Evolutionary conservation across 768 basidiomycete genomes (phyloP), one percentile per base, ranked within the genome.

Genomic region (Xerocomellus intermedius): DNA sequence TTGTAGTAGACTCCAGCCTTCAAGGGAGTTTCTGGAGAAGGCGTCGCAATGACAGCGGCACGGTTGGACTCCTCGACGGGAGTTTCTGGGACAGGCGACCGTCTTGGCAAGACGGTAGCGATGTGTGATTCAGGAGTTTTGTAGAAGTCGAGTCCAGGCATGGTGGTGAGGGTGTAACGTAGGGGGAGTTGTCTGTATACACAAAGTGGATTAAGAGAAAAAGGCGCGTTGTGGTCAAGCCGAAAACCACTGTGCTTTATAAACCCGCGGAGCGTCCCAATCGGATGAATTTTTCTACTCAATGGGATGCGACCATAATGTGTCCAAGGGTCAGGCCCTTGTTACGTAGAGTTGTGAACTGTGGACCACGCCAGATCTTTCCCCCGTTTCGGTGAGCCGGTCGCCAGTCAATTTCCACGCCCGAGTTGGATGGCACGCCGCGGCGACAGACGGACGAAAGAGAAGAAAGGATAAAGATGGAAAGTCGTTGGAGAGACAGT

Each of bases 1-100:
- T 89, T 90, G 67, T 83, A 81, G 69, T 88, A 89, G 3, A 70
- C 71, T 12, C 52, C 66, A 5, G 57, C 8, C 21, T 42, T 70
- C 51, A 60, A 53, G 2, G 59, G 47, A 2, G 7, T 3, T 13
- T 48, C 51, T 1, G 67, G 59, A 12, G 59, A 50, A 37, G 62
- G 57, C 14, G 59, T 45, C 8, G 16, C 30, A 28, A 14, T 4
- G 14, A 47, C 21, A 2, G n/a, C 3, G 21, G 50, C 1, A 13
- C 21, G 0, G 8, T 33, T 55, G 26, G 50, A 26, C 24, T 46
- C 56, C 28, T 56, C 37, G 16, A 52, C 3, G 10, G 61, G 64
- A 0, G 49, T 56, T 7, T 47, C 35, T 8, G 63, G 47, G 26
- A 49, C 32, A 24, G 39, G 13, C 24, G 24, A 24, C 24, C 24